Evolutionary conservation across 2,329 filamentous ascomycete genomes (phyloP), one percentile per base, ranked within the genome.

Genomic region (Rutstroemia sp.): DNA sequence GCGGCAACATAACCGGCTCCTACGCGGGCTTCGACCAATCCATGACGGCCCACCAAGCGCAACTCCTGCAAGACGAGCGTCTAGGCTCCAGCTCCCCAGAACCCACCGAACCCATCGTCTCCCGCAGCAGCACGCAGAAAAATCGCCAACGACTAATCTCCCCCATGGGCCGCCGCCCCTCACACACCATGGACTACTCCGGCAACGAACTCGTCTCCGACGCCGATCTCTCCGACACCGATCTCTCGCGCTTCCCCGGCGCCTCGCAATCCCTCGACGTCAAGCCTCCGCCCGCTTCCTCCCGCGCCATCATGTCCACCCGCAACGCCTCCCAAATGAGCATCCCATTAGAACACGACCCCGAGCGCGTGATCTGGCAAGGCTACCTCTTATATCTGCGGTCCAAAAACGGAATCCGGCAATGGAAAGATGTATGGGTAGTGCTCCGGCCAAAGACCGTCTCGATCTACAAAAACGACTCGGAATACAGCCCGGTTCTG

Each of bases 361-460:
- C 87, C 0, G 92, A 96, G 70, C 86, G 92, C 25, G 87, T 97
- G n/a, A 81, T 97, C 46, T 96, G 89, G 80, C 91, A 97, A 69
- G 92, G 92, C 52, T 92, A 90, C 79, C 81, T 97, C 34, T 88
- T 89, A 71, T 84, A 90, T 60, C 80, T 96, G 56, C 90, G 89
- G 65, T 88, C 86, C 60, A 92, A 90, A 66, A 80, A 86, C 21
- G 90, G 91, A 8, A 82, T 99, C 19, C 85, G 88, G 48, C 88
- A 95, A 67, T 99, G 94, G 94, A 96, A 96, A 76, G 87, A 90
- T 65, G 80, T 91, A 58, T 97, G 94, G 94, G 88, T 87, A 12
- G 94, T 97, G 0, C 79, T 99, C 52, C 88, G 94, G 34, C 87
- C 90, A 1, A 85, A 87, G 52, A 91, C 88, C 61, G 76, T 99